Conservation (phyloP, 495 filamentous ascomycete species). For the Neurospora hispaniola region DNA sequence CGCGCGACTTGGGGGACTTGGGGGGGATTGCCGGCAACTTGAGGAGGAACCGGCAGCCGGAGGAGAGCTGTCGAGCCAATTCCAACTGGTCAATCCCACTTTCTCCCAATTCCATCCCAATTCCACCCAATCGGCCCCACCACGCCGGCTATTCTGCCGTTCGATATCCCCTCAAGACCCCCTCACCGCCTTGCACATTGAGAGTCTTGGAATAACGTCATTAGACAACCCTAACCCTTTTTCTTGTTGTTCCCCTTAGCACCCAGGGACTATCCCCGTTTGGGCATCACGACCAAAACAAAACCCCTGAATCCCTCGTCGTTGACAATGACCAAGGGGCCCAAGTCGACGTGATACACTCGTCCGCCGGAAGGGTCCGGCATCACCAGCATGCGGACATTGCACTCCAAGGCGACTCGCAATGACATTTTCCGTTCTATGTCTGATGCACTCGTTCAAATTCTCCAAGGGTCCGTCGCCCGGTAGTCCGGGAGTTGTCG, state of each 20-base stretch:
- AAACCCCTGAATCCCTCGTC: neutral
- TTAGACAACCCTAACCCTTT: neutral
- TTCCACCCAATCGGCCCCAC: neutral
- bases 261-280: neutral
- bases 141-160: neutral
- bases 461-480: neutral
- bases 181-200: neutral
- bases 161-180: neutral
- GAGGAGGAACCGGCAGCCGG: neutral
- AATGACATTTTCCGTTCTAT: neutral
- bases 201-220: neutral
- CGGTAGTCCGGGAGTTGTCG: neutral
- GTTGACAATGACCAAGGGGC: neutral
- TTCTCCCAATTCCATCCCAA: neutral
- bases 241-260: neutral
- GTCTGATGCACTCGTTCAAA: neutral
- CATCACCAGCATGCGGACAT: neutral
- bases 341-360: neutral
- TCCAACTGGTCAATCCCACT: neutral
- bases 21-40: neutral
- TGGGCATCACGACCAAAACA: neutral
- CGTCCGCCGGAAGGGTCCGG: neutral
- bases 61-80: neutral
- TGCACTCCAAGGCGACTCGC: neutral
- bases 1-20: neutral